Conservation (phyloP, 345 rosid genomes). For the Adansonia digitata region DNA sequence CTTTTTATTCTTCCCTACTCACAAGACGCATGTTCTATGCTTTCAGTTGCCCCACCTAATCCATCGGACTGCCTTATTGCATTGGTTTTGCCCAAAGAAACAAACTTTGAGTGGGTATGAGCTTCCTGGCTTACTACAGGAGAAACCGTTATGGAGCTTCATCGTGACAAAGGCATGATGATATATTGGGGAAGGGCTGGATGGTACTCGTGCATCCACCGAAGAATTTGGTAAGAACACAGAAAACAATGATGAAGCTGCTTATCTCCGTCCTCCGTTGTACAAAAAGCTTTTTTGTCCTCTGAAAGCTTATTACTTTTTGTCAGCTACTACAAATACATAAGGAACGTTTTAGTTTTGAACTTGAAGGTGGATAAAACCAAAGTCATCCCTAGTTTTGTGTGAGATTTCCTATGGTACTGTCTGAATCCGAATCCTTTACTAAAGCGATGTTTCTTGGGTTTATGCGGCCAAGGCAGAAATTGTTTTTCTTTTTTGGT, state of each 20-base stretch:
- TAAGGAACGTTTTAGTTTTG: neutral
- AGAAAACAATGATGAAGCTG: neutral
- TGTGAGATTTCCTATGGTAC: neutral
- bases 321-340: neutral
- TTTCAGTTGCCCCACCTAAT: slow-evolving; percentile 52
- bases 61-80: slow-evolving; percentile 64
- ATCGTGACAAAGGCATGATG: neutral
- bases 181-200: neutral
- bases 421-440: neutral
- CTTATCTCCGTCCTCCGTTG: neutral
- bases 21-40: slow-evolving; percentile 68
- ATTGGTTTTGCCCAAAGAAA: slow-evolving; percentile 84
- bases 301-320: neutral
- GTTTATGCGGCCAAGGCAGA: neutral
- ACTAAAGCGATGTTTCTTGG: neutral
- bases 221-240: neutral
- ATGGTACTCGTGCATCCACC: neutral
- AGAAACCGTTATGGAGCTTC: neutral
- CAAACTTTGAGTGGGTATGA: slow-evolving; percentile 66
- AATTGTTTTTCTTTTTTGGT: neutral
- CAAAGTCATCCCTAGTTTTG: neutral
- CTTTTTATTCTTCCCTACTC: slow-evolving; percentile 85
- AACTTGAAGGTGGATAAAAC: neutral
- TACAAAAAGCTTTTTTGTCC: neutral
- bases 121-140: neutral